Conservation (phyloP, 805 yeast genomes). For the Dipodascopsis tothii region DNA sequence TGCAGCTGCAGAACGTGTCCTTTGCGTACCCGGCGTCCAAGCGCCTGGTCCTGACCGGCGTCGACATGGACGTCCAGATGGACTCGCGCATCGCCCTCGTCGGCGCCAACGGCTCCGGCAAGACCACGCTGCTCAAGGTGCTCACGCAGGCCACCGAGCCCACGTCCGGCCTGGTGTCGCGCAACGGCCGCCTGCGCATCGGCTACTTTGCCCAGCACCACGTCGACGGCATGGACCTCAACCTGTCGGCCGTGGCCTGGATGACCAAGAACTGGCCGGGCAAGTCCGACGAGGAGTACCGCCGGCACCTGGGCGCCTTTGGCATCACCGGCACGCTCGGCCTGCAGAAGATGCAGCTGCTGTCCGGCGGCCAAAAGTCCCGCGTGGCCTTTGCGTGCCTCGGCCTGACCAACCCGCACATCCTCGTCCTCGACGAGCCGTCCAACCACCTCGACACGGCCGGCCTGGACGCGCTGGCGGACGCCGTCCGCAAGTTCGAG, state of each 20-base stretch:
- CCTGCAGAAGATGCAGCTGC: slow-evolving; percentile 75
- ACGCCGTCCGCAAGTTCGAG: slow-evolving; percentile 75
- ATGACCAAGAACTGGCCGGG: slow-evolving; percentile 86
- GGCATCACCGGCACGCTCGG: slow-evolving; percentile 95
- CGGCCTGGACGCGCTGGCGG: slow-evolving; percentile 91
- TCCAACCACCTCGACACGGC: slow-evolving; percentile 97
- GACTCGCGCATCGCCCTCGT: slow-evolving; percentile 92
- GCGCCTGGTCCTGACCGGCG: slow-evolving; percentile 60
- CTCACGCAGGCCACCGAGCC: slow-evolving; percentile 75
- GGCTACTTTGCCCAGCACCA: slow-evolving; percentile 99
- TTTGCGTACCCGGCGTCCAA: slow-evolving; percentile 66
- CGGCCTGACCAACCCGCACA: slow-evolving; percentile 83
- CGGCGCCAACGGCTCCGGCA: slow-evolving; percentile 99
- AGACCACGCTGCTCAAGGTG: slow-evolving; percentile 83
- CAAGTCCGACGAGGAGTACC: slow-evolving; percentile 88
- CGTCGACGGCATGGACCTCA: slow-evolving; percentile 92
- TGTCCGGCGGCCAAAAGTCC: slow-evolving; percentile 95
- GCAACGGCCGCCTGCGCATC: slow-evolving; percentile 79
- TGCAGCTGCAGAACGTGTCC: slow-evolving; percentile 76
- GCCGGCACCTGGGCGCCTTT: slow-evolving; percentile 92
- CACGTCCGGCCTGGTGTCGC: slow-evolving; percentile 64
- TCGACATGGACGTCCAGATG: slow-evolving; percentile 84
- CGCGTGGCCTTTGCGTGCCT: slow-evolving; percentile 97
- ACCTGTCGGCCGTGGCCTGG: slow-evolving; percentile 85
- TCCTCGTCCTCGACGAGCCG: slow-evolving; percentile 91